Evolutionary conservation across 2,329 filamentous ascomycete species (phyloP).

Genomic region (Aspergillus novoparasiticus): DNA sequence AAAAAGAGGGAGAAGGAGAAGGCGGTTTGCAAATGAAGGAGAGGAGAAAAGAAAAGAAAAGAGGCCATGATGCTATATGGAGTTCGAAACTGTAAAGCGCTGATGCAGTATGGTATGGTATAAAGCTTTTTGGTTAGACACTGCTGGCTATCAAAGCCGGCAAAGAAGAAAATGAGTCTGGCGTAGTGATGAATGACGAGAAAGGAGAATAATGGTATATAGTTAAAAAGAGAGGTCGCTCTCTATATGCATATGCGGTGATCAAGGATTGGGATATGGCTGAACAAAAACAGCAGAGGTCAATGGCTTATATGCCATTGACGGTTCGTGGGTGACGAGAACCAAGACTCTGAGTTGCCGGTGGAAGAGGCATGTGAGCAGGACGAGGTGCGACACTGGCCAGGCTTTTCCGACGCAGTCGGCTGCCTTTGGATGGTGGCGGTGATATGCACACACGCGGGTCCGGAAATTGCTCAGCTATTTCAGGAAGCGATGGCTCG

Average conservation of each 20-base stretch:
- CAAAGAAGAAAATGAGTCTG: constrained; percentile 5
- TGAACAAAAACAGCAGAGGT: neutral
- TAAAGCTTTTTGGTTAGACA: constrained; percentile 11
- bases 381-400: neutral
- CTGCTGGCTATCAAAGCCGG: constrained; percentile 19
- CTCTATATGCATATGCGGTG: neutral
- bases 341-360: constrained; percentile 5
- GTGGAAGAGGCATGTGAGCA: constrained; percentile 5
- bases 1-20: neutral
- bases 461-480: constrained; percentile 1
- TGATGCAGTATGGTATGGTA: constrained; percentile 9
- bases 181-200: constrained; percentile 7
- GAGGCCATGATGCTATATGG: neutral
- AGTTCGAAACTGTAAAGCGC: constrained; percentile 15
- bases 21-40: neutral
- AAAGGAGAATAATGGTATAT: neutral
- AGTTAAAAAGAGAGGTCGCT: neutral
- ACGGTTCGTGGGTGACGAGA: constrained; percentile 3
- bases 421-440: constrained; percentile 9
- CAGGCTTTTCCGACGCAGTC: constrained; percentile 14
- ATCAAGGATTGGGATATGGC: neutral
- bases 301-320: neutral
- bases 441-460: constrained; percentile 11
- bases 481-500: constrained; percentile 9
- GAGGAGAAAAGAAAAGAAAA: neutral